A percentile compares a stretch with the other conserved stretches of the same genome.
These are phyloP conservation scores for Beauveria brongniartii DNA, from an alignment of 2,329 filamentous ascomycete genomes.

Conservation along the genomic window DNA sequence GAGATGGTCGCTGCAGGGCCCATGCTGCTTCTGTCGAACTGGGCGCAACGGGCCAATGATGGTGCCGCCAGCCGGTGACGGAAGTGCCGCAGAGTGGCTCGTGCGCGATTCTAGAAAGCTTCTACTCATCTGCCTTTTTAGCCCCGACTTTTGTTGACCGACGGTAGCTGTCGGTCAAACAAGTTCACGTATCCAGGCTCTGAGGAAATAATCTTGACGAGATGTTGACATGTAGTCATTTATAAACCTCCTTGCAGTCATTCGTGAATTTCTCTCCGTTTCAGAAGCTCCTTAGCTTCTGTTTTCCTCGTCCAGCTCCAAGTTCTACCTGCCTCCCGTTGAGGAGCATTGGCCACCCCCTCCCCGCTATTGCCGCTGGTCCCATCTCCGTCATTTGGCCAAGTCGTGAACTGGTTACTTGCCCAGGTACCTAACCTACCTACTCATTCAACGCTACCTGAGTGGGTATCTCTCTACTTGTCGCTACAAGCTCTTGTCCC, in stretches of 20 bases:
- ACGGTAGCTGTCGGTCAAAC: not conserved
- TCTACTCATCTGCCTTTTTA: slow-evolving; percentile 12
- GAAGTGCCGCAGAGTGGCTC: slow-evolving; percentile 13
- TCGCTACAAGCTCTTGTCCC: not conserved
- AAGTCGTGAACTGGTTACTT: not conserved
- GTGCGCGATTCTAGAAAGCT: slow-evolving; percentile 23
- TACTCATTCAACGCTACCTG: too few relatives aligned
- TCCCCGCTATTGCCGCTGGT: slow-evolving; percentile 9
- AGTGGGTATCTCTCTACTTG: not conserved
- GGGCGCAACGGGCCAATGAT: slow-evolving; percentile 8
- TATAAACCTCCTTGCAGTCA: not conserved
- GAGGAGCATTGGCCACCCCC: slow-evolving; percentile 9
- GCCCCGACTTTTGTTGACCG: slow-evolving; percentile 8
- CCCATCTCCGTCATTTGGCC: slow-evolving; percentile 11
- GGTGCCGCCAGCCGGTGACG: slow-evolving; percentile 3
- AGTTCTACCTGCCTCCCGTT: not conserved
- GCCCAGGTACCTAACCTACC: too few relatives aligned
- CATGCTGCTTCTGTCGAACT: not conserved
- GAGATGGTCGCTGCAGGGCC: not conserved
- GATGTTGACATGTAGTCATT: not conserved
- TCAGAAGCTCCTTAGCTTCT: not conserved
- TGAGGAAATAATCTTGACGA: not conserved
- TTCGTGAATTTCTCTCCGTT: not conserved
- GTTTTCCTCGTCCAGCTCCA: not conserved
- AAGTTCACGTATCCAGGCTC: not conserved